Evolutionary conservation across 176 grass and related monocot species (phyloP), one percentile per base, ranked within the genome.

Genomic region (Rhynchospora pubera): DNA sequence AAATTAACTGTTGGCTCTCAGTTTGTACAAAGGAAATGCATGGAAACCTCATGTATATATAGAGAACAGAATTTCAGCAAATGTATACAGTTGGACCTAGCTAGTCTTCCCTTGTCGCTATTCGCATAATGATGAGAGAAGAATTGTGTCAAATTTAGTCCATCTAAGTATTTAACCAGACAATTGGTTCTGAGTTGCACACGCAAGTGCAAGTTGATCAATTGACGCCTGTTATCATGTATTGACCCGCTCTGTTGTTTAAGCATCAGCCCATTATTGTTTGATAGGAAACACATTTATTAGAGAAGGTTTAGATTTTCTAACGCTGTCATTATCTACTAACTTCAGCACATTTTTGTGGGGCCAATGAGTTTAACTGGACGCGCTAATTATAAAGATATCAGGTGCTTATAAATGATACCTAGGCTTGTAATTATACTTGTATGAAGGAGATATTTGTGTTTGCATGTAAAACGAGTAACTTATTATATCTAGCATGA

Each of bases 181-280:
- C 42, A 72, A 47, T 23, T 51, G 69, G 44, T 48, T 44, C n/a
- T 12, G 69, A 73, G 69, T 24, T 23, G 44, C 69, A 50, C 69
- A 73, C 69, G 69, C 44, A 73, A 50, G 68, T 72, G n/a, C n/a
- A 48, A 73, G 44, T 23, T 50, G n/a, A 47, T 71, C 16, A 71
- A 22, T 71, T 71, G 67, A 50, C 5, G 10, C 69, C 69, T 73
- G 69, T 50, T 48, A 44, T 28, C 26, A 28, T 50, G 22, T 9
- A 48, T 48, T 71, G 67, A 71, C 44, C 19, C 4, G 5, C 13
- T 58, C 61, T 9, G 19, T 63, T 8, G 39, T 42, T 66, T 68
- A 18, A 68, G 44, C 44, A 73, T 73, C 69, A 73, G 50, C 9
- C 9, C 69, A 73, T 73, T 72, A 72, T 48, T n/a, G 16, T 47